Base-by-base conservation (phyloP, 768 basidiomycete species). In the Lentinula boryana region DNA sequence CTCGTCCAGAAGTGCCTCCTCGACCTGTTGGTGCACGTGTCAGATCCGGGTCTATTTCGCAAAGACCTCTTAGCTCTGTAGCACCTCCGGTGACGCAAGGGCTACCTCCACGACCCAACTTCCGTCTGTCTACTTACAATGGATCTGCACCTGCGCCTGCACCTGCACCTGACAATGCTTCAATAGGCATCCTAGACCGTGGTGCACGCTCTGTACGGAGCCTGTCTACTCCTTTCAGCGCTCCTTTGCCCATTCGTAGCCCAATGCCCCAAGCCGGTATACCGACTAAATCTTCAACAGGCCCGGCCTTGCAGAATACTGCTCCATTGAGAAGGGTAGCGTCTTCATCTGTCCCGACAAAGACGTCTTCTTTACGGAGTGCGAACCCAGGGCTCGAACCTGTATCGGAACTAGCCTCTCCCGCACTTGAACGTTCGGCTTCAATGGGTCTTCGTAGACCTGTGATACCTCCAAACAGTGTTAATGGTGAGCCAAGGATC, bases 41-140 rank as follows among this genome's bases (percentile, higher is more conserved):
- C 32, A 60, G 63, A 32, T 43, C 60, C 18, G 63, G 63, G 44
- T 63, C 64, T 18, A 33, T 65, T n/a, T 46, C 56, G 2, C 41
- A 38, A 8, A 33, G 60, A n/a, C 60, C 63, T 3, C 54, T 53
- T 15, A 52, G 53, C 55, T 40, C 54, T 27, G 41, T 33, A 15
- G 49, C 33, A 7, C 61, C 63, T 58, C 49, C 57, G 21, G 33
- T 27, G 18, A 33, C 36, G 23, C 18, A 40, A 16, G 61, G 61
- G 15, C 41, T 62, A 13, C 62, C 61, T 41, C 35, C 61, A 7
- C 56, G 61, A 40, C 60, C 60, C 12, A 56, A 56, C 23, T 32
- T 56, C 40, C 55, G 55, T 43, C 55, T 56, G 4, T 56, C 55
- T 16, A 43, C 40, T 13, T 56, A 56, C n/a, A 23, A 43, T 21